phyloP scores from a whole-genome alignment of 2,329 filamentous ascomycete species.

The Colletotrichum sp. region DNA sequence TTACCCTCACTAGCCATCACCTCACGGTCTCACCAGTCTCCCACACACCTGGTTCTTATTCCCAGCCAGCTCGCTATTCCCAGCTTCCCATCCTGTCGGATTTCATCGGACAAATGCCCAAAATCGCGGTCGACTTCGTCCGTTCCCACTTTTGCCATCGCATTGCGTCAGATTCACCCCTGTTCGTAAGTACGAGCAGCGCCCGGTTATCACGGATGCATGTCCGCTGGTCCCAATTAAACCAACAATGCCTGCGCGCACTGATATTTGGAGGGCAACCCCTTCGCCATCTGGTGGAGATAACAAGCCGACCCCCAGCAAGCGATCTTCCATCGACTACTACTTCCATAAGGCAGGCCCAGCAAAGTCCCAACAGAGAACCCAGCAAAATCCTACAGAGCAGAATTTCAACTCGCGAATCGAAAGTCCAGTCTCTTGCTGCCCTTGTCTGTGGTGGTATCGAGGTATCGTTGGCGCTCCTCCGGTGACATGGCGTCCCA shows the following conservation, averaged over 20 bases:
- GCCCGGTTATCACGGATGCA: neutral
- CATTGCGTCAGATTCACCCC: neutral
- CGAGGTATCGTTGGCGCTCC: conserved; percentile 18
- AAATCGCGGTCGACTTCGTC: neutral
- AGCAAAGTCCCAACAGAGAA: neutral
- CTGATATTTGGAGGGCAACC: neutral
- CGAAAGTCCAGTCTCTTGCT: conserved; percentile 23
- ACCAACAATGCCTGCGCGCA: neutral
- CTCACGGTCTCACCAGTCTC: neutral
- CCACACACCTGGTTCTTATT: neutral
- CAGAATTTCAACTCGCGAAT: conserved; percentile 21
- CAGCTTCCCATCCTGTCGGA: neutral
- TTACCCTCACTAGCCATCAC: neutral
- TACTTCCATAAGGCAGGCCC: neutral
- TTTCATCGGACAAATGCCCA: conserved; percentile 1
- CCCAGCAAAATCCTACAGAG: neutral
- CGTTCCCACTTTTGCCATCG: neutral
- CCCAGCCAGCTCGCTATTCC: neutral
- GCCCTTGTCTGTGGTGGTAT: conserved; percentile 20
- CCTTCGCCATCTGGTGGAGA: neutral
- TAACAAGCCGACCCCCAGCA: neutral
- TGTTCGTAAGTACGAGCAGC: neutral
- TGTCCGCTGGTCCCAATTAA: conserved; percentile 4
- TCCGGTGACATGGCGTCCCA: conserved; percentile 50
- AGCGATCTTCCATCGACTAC: neutral